Evolutionary conservation across 2,329 filamentous ascomycete species (phyloP).

Genomic region (Stachybotrys chartarum): DNA sequence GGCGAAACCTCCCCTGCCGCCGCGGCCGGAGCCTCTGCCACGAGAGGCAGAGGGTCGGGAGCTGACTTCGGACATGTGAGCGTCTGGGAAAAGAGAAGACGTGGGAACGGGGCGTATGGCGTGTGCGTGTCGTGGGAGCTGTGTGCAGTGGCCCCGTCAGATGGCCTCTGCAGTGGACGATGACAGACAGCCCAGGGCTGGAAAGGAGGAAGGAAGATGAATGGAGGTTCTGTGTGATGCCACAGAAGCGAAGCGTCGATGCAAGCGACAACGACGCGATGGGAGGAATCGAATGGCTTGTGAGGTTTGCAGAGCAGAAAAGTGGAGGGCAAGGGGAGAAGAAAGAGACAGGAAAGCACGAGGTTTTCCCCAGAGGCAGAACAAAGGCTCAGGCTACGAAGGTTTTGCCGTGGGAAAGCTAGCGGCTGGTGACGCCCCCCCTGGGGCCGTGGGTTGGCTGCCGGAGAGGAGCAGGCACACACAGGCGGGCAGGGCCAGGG

Average conservation of each 20-base stretch:
- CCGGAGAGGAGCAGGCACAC: too few species aligned
- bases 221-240: slow-evolving; percentile 17
- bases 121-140: slow-evolving; percentile 1
- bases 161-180: slow-evolving; percentile 29
- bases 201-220: slow-evolving; percentile 18
- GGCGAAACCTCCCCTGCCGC: slow-evolving; percentile 71
- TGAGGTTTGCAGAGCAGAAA: slow-evolving; percentile 10
- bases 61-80: slow-evolving; percentile 89
- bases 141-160: slow-evolving; percentile 23
- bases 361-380: slow-evolving; percentile 30
- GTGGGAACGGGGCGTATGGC: not conserved
- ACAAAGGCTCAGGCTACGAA: slow-evolving; percentile 16
- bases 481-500: not conserved
- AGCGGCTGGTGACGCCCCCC: slow-evolving; percentile 22
- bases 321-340: slow-evolving; percentile 20
- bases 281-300: slow-evolving; percentile 14
- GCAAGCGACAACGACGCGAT: slow-evolving; percentile 18
- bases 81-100: slow-evolving; percentile 5
- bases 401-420: slow-evolving; percentile 3
- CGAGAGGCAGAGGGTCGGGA: slow-evolving; percentile 74
- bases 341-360: slow-evolving; percentile 14
- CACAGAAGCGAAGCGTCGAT: slow-evolving; percentile 20
- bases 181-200: slow-evolving; percentile 20
- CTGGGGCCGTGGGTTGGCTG: not conserved
- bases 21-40: slow-evolving; percentile 84